Evolutionary conservation across 1,284 basidiomycete species (phyloP), one percentile per base, ranked within the genome.

Genomic region (Tetrapyrgos nigripes): DNA sequence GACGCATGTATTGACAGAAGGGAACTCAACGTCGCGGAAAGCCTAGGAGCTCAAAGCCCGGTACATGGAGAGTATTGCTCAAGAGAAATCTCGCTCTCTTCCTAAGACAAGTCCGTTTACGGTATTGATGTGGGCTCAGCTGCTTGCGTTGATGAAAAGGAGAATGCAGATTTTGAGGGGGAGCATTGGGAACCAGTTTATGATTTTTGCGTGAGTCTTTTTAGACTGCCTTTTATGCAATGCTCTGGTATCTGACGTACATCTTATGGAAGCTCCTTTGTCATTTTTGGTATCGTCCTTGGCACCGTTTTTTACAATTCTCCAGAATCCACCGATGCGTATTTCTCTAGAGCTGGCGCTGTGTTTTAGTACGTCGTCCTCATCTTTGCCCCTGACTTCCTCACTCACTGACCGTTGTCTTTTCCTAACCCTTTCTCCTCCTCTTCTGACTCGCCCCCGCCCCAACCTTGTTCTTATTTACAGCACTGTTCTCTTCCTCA

Each of bases 341-440:
- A 88, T 70, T 92, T 89, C 79, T 83, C 85, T 8, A 82, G 89
- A n/a, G 89, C 89, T 19, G 89, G 89, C 76, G 72, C 83, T 9
- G 68, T 84, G 5, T 85, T 83, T 75, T 84, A 83, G 80, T 82
- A 61, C 14, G 80, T 8, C 14, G 14, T 33, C 8, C 14, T 33
- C 14, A 8, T 8, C 8, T 33, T 14, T 14, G 31, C 14, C 31
- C 31, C 8, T 8, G 14, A 33, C 8, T 8, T 62, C 14, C 47
- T 17, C 11, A 31, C 19, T 26, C 33, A 37, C 40, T n/a, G n/a
- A n/a, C n/a, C n/a, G 3, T 49, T 49, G 27, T 29, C 14, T 23
- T 6, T 13, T n/a, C n/a, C n/a, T n/a, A n/a, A n/a, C n/a, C n/a
- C n/a, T n/a, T n/a, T n/a, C n/a, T n/a, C n/a, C n/a, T n/a, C 35